Conservation (phyloP, 176 grass and related monocot genomes). For the bread wheat (Triticum aestivum) region IWGSC_CS_RefSeq_v2.1 NC_057802.1:1599850-1600349, state of each 20-base stretch:
- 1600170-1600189: conserved; percentile 9
- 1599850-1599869: conserved; percentile 61
- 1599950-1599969: conserved; percentile 62
- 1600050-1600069: conserved; percentile 32
- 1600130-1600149: conserved; percentile 19
- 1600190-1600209: not conserved
- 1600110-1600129: not conserved
- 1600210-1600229: conserved; percentile 17
- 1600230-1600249: not conserved
- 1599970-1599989: conserved; percentile 68
- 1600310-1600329: conserved; percentile 10
- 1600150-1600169: not conserved
- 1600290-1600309: conserved; percentile 2
- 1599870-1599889: conserved; percentile 44
- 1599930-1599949: conserved; percentile 64
- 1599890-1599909: conserved; percentile 67
- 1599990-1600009: conserved; percentile 44
- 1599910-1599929: conserved; percentile 56
- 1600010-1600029: conserved; percentile 30
- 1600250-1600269: not conserved
- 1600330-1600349: conserved; percentile 5
- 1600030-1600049: conserved; percentile 38
- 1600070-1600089: not conserved
- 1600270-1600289: not conserved
- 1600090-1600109: not conserved